Evolutionary conservation across 306 rosid species (phyloP).

Genomic region (Pueraria montana): DNA sequence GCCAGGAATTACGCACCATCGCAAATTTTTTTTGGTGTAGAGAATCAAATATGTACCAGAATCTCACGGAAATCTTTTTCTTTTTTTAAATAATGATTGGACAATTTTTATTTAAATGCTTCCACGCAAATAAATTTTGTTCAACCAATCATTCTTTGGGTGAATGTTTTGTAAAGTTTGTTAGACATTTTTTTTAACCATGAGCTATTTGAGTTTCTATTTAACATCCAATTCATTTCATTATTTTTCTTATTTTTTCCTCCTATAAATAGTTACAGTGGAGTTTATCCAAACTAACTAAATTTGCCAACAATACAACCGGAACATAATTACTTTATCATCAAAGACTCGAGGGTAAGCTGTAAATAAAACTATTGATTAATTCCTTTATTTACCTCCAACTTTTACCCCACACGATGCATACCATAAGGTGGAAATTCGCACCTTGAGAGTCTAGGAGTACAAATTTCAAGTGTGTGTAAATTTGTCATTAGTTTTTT

Average conservation of each 20-base stretch:
- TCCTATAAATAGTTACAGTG: too few relatives aligned
- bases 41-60: too few relatives aligned
- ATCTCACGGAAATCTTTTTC: neutral
- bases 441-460: too few relatives aligned
- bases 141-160: neutral
- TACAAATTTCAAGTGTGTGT: neutral
- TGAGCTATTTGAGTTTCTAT: too few relatives aligned
- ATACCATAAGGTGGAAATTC: neutral
- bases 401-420: neutral
- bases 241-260: too few relatives aligned
- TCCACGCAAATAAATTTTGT: neutral
- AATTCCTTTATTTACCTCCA: neutral
- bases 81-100: neutral
- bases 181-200: too few relatives aligned
- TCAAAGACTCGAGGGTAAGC: too few relatives aligned
- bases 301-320: too few relatives aligned
- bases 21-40: neutral
- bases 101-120: neutral
- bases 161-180: neutral
- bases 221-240: too few relatives aligned
- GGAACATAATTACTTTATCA: too few relatives aligned
- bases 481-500: neutral
- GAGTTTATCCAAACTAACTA: too few relatives aligned
- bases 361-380: too few relatives aligned
- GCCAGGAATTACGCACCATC: constrained; percentile 1